These are phyloP conservation scores for Phytophthora crassamura DNA, from an alignment of 352 stramenopile species.

Conservation along the genomic window DNA sequence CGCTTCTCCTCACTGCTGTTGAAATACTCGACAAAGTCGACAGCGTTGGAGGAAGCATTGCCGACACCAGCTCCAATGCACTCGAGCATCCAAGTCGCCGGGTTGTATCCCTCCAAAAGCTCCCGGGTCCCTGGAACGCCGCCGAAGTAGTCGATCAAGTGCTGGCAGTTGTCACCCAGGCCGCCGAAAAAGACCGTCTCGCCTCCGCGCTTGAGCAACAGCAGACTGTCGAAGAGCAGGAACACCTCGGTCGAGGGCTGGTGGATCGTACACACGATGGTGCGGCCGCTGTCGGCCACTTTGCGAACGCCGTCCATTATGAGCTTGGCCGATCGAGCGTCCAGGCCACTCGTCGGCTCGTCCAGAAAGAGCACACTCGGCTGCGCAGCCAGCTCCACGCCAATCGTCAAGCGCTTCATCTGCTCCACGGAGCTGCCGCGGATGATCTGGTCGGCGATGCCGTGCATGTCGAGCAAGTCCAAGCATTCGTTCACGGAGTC, in stretches of 20 bases:
- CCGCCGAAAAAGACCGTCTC: slow-evolving; percentile 84
- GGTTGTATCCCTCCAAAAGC: slow-evolving; percentile 61
- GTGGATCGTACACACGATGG: slow-evolving; percentile 90
- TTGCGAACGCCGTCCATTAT: slow-evolving; percentile 90
- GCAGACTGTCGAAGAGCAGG: slow-evolving; percentile 73
- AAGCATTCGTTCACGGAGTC: slow-evolving; percentile 34
- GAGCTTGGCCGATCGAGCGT: too few relatives aligned
- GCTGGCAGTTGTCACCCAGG: slow-evolving; percentile 54
- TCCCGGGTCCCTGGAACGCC: too few relatives aligned
- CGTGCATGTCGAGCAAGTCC: slow-evolving; percentile 28
- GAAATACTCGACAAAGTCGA: slow-evolving; percentile 42
- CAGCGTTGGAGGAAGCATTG: slow-evolving; percentile 11
- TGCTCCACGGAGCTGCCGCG: slow-evolving; percentile 30
- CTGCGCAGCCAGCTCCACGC: slow-evolving; percentile 70
- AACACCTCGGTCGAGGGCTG: slow-evolving; percentile 30
- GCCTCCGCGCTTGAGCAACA: slow-evolving; percentile 85
- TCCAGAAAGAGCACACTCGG: slow-evolving; percentile 41
- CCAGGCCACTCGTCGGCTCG: too few relatives aligned
- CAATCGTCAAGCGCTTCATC: slow-evolving; percentile 50
- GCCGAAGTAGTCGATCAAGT: slow-evolving; percentile 71
- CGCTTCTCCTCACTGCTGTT: slow-evolving; percentile 37
- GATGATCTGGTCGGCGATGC: slow-evolving; percentile 44
- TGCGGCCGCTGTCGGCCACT: slow-evolving; percentile 71
- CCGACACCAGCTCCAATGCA: slow-evolving; percentile 48
- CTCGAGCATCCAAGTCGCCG: slow-evolving; percentile 52